phyloP scores from a whole-genome alignment of 2,329 filamentous ascomycete genomes.

The Ustulina deusta region DNA sequence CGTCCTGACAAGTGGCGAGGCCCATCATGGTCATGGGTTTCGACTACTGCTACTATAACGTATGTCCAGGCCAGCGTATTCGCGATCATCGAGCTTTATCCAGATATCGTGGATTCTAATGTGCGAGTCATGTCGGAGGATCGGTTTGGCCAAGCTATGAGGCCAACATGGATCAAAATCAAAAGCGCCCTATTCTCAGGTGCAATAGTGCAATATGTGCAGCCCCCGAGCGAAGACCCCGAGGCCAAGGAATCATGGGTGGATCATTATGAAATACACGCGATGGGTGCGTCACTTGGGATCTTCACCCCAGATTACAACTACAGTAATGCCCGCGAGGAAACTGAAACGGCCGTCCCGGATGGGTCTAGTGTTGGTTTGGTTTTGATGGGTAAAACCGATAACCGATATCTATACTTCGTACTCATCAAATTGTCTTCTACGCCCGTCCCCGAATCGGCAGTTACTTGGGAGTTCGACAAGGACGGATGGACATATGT shows the following conservation, averaged over 20 bases:
- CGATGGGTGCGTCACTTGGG: neutral
- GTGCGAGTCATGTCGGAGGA: slow-evolving; percentile 1
- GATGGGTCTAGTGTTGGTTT: neutral
- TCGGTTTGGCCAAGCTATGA: neutral
- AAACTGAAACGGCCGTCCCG: neutral
- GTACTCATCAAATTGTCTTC: neutral
- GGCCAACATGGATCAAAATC: slow-evolving; percentile 2
- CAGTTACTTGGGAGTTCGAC: neutral
- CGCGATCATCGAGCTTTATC: neutral
- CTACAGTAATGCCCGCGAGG: neutral
- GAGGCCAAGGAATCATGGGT: neutral
- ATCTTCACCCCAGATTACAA: neutral
- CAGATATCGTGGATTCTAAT: neutral
- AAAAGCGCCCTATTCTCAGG: neutral
- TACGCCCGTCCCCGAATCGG: neutral
- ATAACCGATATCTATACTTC: neutral
- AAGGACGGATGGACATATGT: neutral
- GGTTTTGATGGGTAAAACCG: neutral
- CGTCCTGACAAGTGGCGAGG: neutral
- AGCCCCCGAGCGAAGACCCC: neutral
- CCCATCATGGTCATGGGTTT: slow-evolving; percentile 2
- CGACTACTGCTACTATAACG: neutral
- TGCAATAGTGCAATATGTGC: neutral
- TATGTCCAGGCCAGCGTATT: neutral
- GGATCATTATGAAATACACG: neutral